A percentile compares a stretch with the other conserved stretches of the same genome.
Evolutionary conservation across 2,329 filamentous ascomycete species (phyloP).

Genomic region (Tolypocladium guangdongense): DNA sequence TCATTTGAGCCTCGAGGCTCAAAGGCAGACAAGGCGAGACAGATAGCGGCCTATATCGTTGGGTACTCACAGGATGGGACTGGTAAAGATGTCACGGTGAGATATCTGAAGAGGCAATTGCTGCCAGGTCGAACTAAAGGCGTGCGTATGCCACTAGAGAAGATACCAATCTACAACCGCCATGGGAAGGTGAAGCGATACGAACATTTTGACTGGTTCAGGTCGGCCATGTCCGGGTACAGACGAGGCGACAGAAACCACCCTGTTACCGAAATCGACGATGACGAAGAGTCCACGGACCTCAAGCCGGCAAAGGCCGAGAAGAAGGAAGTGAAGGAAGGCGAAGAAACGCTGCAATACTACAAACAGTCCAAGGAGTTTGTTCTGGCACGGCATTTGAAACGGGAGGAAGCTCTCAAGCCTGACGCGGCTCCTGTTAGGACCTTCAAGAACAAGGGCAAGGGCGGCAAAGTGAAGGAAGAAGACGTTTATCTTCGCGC

Average conservation of each 20-base stretch:
- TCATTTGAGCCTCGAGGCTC: conserved; percentile 73
- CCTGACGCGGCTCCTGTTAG: conserved; percentile 59
- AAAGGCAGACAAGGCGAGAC: conserved; percentile 75
- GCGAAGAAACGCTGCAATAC: conserved; percentile 74
- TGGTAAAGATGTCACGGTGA: conserved; percentile 87
- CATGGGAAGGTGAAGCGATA: conserved; percentile 68
- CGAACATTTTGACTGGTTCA: conserved; percentile 83
- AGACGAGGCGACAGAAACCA: conserved; percentile 32
- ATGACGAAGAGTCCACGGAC: conserved; percentile 68
- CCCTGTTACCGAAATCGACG: conserved; percentile 60
- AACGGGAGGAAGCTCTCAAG: conserved; percentile 79
- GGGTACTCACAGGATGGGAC: conserved; percentile 76
- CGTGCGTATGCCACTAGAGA: conserved; percentile 65
- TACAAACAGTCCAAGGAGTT: conserved; percentile 82
- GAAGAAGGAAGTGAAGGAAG: conserved; percentile 62
- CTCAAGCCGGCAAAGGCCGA: conserved; percentile 62
- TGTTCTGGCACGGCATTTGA: conserved; percentile 74
- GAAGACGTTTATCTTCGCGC: conserved; percentile 72
- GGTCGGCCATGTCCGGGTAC: conserved; percentile 66
- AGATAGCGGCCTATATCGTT: conserved; percentile 82
- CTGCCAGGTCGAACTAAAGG: conserved; percentile 88
- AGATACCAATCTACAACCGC: conserved; percentile 67
- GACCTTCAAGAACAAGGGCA: conserved; percentile 63
- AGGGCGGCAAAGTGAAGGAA: conserved; percentile 59
- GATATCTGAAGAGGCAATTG: conserved; percentile 73